Evolutionary conservation across 495 filamentous ascomycete species (phyloP).

Genomic region (Annulohypoxylon bovei): DNA sequence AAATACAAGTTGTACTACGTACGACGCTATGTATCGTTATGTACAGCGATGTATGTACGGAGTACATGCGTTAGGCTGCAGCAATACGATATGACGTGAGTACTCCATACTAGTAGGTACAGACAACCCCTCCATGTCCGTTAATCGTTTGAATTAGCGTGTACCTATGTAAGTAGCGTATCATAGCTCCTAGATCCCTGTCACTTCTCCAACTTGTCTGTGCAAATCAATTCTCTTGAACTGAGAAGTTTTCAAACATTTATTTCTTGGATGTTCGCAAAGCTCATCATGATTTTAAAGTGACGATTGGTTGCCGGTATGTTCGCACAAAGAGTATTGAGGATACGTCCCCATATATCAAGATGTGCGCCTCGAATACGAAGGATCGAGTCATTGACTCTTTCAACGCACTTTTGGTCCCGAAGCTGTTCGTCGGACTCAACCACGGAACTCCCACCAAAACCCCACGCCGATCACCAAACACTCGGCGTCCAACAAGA

Average conservation of each 20-base stretch:
- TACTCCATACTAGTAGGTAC: slow-evolving; percentile 14
- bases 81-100: background rate
- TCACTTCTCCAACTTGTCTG: slow-evolving; percentile 4
- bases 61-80: slow-evolving; percentile 20
- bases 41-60: slow-evolving; percentile 16
- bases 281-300: slow-evolving; percentile 21
- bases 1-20: background rate
- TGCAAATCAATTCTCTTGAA: slow-evolving; percentile 18
- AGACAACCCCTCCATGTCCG: background rate
- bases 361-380: slow-evolving; percentile 27
- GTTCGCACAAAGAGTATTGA: slow-evolving; percentile 35
- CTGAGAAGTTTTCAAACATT: slow-evolving; percentile 11
- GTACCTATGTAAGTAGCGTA: background rate
- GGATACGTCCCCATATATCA: slow-evolving; percentile 28
- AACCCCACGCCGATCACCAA: slow-evolving; percentile 70
- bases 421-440: slow-evolving; percentile 50
- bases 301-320: slow-evolving; percentile 37
- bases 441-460: slow-evolving; percentile 40
- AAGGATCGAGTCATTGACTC: slow-evolving; percentile 1
- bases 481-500: slow-evolving; percentile 74
- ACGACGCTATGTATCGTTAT: too few species aligned
- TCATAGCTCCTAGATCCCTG: slow-evolving; percentile 5
- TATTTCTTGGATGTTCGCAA: background rate
- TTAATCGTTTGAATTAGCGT: slow-evolving; percentile 13
- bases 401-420: slow-evolving; percentile 9